Conservation (phyloP, 2,329 filamentous ascomycete species). For the Cercospora beticola region DNA sequence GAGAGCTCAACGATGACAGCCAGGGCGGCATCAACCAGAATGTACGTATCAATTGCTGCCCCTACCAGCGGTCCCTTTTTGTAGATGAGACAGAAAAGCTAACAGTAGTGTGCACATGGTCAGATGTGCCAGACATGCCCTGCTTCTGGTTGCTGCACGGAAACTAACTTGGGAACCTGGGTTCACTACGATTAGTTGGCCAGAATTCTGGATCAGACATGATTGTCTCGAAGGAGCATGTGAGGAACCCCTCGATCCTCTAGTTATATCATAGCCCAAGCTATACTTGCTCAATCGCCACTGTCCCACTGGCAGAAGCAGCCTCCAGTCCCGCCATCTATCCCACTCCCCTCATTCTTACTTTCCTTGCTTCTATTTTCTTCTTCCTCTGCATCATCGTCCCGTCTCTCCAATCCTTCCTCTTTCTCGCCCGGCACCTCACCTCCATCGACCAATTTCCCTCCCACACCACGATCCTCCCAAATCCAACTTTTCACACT, state of each 20-base stretch:
- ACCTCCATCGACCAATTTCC: conserved; percentile 50
- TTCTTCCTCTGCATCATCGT: conserved; percentile 6
- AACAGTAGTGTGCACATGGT: neutral
- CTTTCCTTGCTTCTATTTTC: conserved; percentile 38
- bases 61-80: neutral
- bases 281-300: neutral
- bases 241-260: neutral
- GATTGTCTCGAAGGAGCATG: neutral
- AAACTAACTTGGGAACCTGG: neutral
- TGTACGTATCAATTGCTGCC: neutral
- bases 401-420: neutral
- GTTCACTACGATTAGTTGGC: neutral
- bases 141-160: neutral
- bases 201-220: neutral
- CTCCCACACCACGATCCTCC: conserved; percentile 55
- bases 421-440: conserved; percentile 43
- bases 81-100: neutral
- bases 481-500: conserved; percentile 49
- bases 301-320: conserved; percentile 58
- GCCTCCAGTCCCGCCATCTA: conserved; percentile 61
- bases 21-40: neutral
- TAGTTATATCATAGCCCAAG: neutral
- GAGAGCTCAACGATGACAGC: neutral
- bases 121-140: neutral
- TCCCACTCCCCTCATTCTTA: conserved; percentile 43